Evolutionary conservation across 805 yeast species (phyloP).

Genomic region (Candida ulmi): DNA sequence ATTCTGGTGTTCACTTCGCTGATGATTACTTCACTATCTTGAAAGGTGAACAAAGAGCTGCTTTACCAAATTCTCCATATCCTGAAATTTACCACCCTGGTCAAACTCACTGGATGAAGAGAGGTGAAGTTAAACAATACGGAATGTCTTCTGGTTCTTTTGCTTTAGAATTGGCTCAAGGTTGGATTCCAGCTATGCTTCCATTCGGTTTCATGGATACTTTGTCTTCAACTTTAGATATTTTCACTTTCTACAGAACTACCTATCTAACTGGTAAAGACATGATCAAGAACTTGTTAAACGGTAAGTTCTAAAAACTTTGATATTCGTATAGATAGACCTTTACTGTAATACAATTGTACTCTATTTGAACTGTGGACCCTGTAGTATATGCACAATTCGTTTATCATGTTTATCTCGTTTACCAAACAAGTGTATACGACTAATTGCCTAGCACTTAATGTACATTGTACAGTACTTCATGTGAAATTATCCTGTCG

Average conservation of each 20-base stretch:
- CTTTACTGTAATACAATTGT: too few species aligned
- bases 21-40: constrained; percentile 94
- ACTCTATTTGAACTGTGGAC: too few species aligned
- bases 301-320: constrained; percentile 63
- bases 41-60: constrained; percentile 73
- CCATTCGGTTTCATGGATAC: constrained; percentile 91
- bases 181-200: constrained; percentile 97
- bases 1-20: constrained; percentile 93
- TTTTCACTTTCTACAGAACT: constrained; percentile 63
- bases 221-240: constrained; percentile 74
- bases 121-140: constrained; percentile 80
- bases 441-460: too few species aligned
- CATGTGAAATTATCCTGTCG: too few species aligned
- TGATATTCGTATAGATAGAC: too few species aligned
- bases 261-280: constrained; percentile 69
- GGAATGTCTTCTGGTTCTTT: constrained; percentile 75
- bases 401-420: too few species aligned
- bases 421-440: too few species aligned
- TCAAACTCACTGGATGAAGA: constrained; percentile 70
- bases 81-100: constrained; percentile 84
- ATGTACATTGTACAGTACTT: too few species aligned
- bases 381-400: too few species aligned
- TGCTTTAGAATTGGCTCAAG: constrained; percentile 95
- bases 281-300: constrained; percentile 62
- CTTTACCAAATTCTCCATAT: constrained; percentile 52